These are phyloP conservation scores for Candida tibetensis DNA, from an alignment of 805 yeast species.

Conservation along the genomic window DNA sequence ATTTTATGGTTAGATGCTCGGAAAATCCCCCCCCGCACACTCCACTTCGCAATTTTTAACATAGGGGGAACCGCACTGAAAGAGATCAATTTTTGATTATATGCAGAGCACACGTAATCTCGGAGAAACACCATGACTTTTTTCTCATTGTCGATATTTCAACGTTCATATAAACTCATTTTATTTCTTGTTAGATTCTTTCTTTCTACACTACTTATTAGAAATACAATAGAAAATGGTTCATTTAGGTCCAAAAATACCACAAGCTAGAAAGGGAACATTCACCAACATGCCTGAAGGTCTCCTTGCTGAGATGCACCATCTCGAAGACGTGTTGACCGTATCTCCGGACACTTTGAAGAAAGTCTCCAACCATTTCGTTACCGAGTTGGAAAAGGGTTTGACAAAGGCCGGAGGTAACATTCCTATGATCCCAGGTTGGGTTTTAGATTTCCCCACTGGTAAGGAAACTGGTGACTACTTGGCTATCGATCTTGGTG, in stretches of 20 bases:
- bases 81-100: no score
- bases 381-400: constrained; percentile 78
- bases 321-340: constrained; percentile 59
- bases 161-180: no score
- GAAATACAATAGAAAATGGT: no score
- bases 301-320: constrained; percentile 55
- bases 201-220: no score
- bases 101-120: no score
- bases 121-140: no score
- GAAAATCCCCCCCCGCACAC: no score
- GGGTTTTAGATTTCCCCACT: constrained; percentile 93
- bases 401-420: constrained; percentile 72
- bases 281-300: constrained; percentile 62
- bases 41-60: no score
- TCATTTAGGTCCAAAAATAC: constrained; percentile 79
- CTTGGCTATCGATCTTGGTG: constrained; percentile 94
- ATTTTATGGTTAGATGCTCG: no score
- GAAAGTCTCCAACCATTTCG: constrained; percentile 71
- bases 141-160: no score
- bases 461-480: constrained; percentile 89
- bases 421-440: constrained; percentile 95
- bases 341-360: constrained; percentile 60
- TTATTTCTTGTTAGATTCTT: no score
- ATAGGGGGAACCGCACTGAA: no score
- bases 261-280: constrained; percentile 71